Evolutionary conservation across 257 asterid species (phyloP).

Genomic region (Nemophila menziesii): DNA sequence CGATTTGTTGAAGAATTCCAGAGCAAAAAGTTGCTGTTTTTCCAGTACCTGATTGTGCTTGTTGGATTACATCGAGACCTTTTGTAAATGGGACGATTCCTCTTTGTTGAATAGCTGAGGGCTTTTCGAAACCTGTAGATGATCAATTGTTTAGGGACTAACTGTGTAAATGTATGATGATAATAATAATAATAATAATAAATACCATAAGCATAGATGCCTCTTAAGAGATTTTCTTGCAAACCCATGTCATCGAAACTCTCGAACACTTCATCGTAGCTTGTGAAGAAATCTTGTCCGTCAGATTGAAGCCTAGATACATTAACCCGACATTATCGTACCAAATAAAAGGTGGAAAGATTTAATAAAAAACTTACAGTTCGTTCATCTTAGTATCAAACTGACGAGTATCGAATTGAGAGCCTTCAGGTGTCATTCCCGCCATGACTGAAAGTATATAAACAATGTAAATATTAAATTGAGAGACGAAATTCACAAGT

Average conservation of each 20-base stretch:
- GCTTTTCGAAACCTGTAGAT: conserved; percentile 51
- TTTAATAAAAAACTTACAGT: conserved; percentile 30
- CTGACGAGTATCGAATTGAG: conserved; percentile 35
- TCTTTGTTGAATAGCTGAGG: conserved; percentile 41
- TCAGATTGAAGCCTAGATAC: conserved; percentile 22
- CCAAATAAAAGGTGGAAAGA: neutral
- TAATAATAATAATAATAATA: too few species aligned
- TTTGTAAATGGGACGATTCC: conserved; percentile 41
- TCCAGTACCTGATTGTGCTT: conserved; percentile 44
- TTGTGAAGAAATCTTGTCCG: conserved; percentile 30
- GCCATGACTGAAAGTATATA: conserved; percentile 28
- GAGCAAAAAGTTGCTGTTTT: conserved; percentile 39
- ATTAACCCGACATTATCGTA: neutral
- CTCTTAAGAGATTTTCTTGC: conserved; percentile 40
- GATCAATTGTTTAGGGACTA: too few species aligned
- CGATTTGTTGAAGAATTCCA: conserved; percentile 38
- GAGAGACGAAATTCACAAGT: neutral
- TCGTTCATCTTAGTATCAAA: conserved; percentile 35
- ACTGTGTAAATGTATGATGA: too few species aligned
- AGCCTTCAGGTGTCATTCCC: conserved; percentile 29
- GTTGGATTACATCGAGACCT: conserved; percentile 40
- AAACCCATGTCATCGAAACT: conserved; percentile 40
- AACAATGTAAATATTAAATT: neutral
- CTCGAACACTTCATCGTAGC: conserved; percentile 33
- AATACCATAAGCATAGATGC: conserved; percentile 41